A percentile compares a stretch with the other conserved stretches of the same genome.
Evolutionary conservation across 164 flowering plant genomes (phyloP).

Genomic region (Piper betle): DNA sequence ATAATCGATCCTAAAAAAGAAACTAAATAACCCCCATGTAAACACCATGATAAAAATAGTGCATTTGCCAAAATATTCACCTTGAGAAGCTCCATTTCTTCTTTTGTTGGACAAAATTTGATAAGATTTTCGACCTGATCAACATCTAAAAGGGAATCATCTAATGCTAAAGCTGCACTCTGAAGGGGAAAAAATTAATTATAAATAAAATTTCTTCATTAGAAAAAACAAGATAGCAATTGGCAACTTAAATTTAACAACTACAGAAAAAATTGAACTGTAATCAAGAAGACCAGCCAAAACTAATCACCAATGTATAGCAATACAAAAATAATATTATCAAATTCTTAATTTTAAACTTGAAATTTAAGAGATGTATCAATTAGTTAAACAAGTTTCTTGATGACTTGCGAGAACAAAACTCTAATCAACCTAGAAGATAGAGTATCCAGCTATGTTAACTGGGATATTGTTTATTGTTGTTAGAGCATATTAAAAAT

Average conservation of each 20-base stretch:
- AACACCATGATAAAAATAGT: neutral
- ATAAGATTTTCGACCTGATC: slow-evolving; percentile 97
- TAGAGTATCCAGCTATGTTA: neutral
- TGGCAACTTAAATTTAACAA: neutral
- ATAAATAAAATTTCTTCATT: neutral
- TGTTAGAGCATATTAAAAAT: neutral
- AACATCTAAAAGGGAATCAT: slow-evolving; percentile 78
- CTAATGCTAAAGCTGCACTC: slow-evolving; percentile 93
- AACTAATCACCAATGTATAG: too few species aligned
- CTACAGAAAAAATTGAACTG: too few species aligned
- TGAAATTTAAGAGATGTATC: too few species aligned
- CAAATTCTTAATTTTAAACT: too few species aligned
- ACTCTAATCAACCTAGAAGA: too few species aligned
- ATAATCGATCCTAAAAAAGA: too few species aligned
- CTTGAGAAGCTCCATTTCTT: slow-evolving; percentile 97
- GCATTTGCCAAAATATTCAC: slow-evolving; percentile 19
- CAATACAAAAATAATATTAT: too few species aligned
- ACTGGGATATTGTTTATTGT: neutral
- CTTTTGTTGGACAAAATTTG: slow-evolving; percentile 93
- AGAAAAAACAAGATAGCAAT: neutral
- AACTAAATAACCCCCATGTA: slow-evolving; percentile 4
- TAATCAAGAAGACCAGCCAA: too few species aligned
- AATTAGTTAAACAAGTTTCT: too few species aligned
- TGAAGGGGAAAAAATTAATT: slow-evolving; percentile 15
- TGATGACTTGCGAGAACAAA: too few species aligned